Percentiles rank a stretch among this genome's conserved stretches.
These are phyloP conservation scores for Amphicarpaea edgeworthii DNA, from an alignment of 306 rosid species.

Conservation along the genomic window DNA sequence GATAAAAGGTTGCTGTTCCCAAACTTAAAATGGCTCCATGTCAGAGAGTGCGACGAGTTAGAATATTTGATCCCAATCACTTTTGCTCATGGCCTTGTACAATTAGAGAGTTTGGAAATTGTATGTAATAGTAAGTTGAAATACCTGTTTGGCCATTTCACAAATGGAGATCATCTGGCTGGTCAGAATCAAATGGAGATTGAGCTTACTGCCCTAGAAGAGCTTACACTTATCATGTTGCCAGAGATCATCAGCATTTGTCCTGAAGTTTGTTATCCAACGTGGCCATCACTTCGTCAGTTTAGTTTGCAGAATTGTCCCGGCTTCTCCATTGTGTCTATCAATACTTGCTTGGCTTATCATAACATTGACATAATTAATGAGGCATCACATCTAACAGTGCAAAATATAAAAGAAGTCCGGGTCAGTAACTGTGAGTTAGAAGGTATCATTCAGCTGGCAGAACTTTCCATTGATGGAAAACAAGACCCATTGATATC, in stretches of 20 bases:
- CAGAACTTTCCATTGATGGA: background rate
- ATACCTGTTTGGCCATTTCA: slow-evolving; percentile 31
- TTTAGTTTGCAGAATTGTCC: slow-evolving; percentile 1
- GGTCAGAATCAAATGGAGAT: background rate
- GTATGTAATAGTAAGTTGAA: background rate
- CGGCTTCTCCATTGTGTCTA: background rate
- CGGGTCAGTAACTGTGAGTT: background rate
- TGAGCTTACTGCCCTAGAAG: background rate
- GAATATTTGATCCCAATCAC: slow-evolving; percentile 38
- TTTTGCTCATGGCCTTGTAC: slow-evolving; percentile 33
- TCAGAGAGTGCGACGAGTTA: background rate
- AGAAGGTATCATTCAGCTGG: slow-evolving; percentile 7
- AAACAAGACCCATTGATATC: background rate
- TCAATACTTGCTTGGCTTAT: background rate
- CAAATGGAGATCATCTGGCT: background rate
- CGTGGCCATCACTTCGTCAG: background rate
- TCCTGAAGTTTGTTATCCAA: background rate
- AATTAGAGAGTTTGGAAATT: slow-evolving; percentile 31
- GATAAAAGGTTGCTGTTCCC: slow-evolving; percentile 25
- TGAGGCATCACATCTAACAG: background rate
- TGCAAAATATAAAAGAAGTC: background rate
- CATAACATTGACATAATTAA: background rate
- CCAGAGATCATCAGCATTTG: slow-evolving; percentile 10
- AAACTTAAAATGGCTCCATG: slow-evolving; percentile 26
- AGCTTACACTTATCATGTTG: background rate